phyloP scores from a whole-genome alignment of 2,329 filamentous ascomycete species.

The Calonectria henricotiae region DNA sequence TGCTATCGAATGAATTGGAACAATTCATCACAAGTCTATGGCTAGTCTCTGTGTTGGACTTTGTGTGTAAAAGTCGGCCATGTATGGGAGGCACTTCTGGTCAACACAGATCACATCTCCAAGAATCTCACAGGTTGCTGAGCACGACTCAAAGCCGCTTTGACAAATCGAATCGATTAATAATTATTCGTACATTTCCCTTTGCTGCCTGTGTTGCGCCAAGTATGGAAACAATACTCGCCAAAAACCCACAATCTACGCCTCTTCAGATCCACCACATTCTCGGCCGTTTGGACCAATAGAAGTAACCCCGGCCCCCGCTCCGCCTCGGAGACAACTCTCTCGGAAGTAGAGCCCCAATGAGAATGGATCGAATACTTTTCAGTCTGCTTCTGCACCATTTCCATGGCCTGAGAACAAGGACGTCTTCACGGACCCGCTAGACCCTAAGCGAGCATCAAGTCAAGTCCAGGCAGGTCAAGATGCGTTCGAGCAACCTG shows the following conservation, averaged over 20 bases:
- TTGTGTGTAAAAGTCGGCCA: no score
- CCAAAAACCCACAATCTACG: not conserved
- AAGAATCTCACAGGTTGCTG: not conserved
- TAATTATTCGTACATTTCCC: not conserved
- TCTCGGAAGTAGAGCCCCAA: constrained; percentile 4
- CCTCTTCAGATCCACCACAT: not conserved
- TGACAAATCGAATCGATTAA: constrained; percentile 7
- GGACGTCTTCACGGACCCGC: not conserved
- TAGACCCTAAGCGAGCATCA: not conserved
- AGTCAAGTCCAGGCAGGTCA: not conserved
- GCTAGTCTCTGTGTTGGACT: no score
- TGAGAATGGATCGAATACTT: not conserved
- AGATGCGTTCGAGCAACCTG: no score
- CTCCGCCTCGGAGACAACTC: not conserved
- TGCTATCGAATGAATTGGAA: no score
- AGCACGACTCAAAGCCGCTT: not conserved
- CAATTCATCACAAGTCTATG: no score
- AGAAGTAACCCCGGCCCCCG: not conserved
- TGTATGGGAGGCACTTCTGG: no score
- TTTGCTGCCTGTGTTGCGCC: not conserved
- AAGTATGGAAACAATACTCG: not conserved
- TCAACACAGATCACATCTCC: no score
- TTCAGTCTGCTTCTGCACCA: not conserved
- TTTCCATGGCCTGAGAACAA: not conserved
- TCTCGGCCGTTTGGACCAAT: constrained; percentile 24